Evolutionary conservation across 2,329 filamentous ascomycete genomes (phyloP), one percentile per base, ranked within the genome.

Genomic region (Thermomyces lanuginosus): DNA sequence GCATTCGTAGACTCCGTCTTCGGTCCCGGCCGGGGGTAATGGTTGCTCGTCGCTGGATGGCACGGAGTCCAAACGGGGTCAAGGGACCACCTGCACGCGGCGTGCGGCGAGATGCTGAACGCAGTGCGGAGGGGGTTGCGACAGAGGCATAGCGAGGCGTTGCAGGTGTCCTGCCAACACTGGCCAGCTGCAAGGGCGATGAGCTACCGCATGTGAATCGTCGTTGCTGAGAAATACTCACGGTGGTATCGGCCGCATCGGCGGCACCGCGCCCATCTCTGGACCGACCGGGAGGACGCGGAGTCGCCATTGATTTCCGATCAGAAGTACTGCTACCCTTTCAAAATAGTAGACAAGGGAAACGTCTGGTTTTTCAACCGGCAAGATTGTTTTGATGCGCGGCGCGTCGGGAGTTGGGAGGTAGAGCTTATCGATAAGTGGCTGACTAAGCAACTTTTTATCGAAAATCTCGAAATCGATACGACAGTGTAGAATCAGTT

Each of bases 21-120:
- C 59, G 54, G 37, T 63, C 54, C 8, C 61, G 56, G 17, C 50
- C 54, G 11, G 64, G 61, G 2, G 63, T 66, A 35, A 58, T 58
- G 4, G 57, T 59, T 8, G 61, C 61, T 37, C 64, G 62, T 37
- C 65, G 60, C 43, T 66, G 59, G 15, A 66, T 49, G 6, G 65
- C 64, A 21, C 61, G 55, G 30, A 68, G 56, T 14, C 62, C 63
- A 51, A 68, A 61, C 1, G 66, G 66, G 9, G 66, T 69, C 4
- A 63, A 60, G 6, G 64, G 65, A 9, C 56, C 57, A 10, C 38
- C 46, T 12, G 39, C 40, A 19, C 51, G 43, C 14, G 53, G 51
- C 16, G 51, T 56, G 21, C 38, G 43, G 33, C 50, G 44, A 33
- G 40, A 44, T 19, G 38, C 45, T 15, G 46, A 48, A 11, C 48